A percentile compares a stretch with the other conserved stretches of the same genome.
Conservation (phyloP, 1,284 basidiomycete genomes). For the Paramarasmius palmivorus region DNA sequence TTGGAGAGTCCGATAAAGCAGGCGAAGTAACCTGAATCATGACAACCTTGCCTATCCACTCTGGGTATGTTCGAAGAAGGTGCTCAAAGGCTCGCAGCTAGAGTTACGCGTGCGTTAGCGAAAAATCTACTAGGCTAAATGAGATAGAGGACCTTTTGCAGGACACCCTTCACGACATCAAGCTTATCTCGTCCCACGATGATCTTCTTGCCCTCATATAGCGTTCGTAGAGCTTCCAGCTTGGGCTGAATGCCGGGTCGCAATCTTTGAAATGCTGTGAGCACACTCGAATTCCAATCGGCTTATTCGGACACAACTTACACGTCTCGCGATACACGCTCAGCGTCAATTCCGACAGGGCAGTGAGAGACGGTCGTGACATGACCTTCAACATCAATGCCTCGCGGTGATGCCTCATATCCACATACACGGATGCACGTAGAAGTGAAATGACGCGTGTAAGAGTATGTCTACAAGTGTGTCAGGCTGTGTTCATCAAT, state of each 20-base stretch:
- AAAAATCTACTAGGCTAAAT: constrained; percentile 4
- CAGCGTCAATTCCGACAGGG: constrained; percentile 97
- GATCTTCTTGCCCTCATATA: constrained; percentile 98
- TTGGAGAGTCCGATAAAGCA: constrained; percentile 91
- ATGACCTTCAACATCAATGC: constrained; percentile 91
- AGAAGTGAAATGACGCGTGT: constrained; percentile 93
- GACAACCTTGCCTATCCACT: constrained; percentile 93
- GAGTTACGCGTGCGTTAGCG: not conserved
- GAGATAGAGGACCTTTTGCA: constrained; percentile 75
- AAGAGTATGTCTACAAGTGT: constrained; percentile 80
- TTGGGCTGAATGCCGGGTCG: constrained; percentile 88
- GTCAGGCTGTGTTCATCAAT: constrained; percentile 1
- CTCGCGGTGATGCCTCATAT: constrained; percentile 82
- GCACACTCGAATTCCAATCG: not conserved
- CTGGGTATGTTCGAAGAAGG: constrained; percentile 89
- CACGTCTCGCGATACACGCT: constrained; percentile 84
- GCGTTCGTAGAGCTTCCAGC: constrained; percentile 77
- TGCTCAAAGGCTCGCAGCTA: constrained; percentile 95
- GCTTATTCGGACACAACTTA: constrained; percentile 35
- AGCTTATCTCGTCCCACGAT: constrained; percentile 99
- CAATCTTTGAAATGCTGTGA: constrained; percentile 38
- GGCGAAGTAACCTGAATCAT: constrained; percentile 92
- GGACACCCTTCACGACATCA: constrained; percentile 95
- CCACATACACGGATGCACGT: constrained; percentile 96
- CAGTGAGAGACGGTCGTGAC: constrained; percentile 87